Evolutionary conservation across 371 early-diverging fungal species (phyloP).

Genomic region (Umbelopsis sp.): DNA sequence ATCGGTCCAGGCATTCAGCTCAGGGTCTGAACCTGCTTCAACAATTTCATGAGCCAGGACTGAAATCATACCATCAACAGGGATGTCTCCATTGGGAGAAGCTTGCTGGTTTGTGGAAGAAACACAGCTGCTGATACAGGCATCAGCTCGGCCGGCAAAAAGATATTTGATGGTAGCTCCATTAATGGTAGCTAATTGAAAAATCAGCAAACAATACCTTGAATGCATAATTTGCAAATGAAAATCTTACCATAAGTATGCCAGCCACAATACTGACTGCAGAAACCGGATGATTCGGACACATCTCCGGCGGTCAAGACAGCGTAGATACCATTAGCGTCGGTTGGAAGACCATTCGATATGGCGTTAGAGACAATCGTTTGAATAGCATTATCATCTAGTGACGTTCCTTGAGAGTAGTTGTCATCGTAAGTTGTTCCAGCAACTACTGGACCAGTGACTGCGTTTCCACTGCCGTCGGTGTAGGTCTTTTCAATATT

Average conservation of each 20-base stretch:
- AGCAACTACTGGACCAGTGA: neutral
- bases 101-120: slow-evolving; percentile 4
- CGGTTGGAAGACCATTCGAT: slow-evolving; percentile 22
- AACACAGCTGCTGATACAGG: slow-evolving; percentile 21
- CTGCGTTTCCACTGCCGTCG: slow-evolving; percentile 8
- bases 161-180: slow-evolving; percentile 21
- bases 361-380: slow-evolving; percentile 22
- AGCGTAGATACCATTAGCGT: slow-evolving; percentile 30
- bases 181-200: neutral
- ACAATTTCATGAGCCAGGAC: slow-evolving; percentile 30
- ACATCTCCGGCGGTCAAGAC: slow-evolving; percentile 23
- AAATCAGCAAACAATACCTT: neutral
- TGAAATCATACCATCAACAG: slow-evolving; percentile 28
- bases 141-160: slow-evolving; percentile 25
- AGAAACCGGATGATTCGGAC: slow-evolving; percentile 22
- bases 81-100: slow-evolving; percentile 27
- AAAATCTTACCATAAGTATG: slow-evolving; percentile 4
- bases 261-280: slow-evolving; percentile 31
- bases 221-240: neutral
- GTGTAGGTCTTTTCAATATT: slow-evolving; percentile 28
- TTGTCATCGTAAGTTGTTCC: slow-evolving; percentile 22
- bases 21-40: slow-evolving; percentile 29
- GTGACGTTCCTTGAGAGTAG: slow-evolving; percentile 25
- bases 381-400: slow-evolving; percentile 18
- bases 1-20: slow-evolving; percentile 28